Evolutionary conservation across 768 basidiomycete genomes (phyloP), one percentile per base, ranked within the genome.

Genomic region (Butyriboletus loyo): DNA sequence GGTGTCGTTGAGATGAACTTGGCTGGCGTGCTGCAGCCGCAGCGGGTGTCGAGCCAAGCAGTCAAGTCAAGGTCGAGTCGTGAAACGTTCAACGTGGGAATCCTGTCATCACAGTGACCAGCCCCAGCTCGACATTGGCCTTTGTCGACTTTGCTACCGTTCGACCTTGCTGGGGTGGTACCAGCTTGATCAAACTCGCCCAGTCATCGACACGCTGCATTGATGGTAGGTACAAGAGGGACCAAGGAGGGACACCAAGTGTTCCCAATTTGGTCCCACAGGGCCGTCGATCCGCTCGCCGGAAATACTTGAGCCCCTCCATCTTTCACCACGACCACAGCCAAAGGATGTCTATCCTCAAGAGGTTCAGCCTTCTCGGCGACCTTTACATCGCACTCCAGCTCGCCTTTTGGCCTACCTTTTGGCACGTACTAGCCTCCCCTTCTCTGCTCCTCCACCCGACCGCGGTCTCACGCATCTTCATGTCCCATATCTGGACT

Each of bases 401-500:
- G 56, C 7, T 58, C 57, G 62, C 78, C 60, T 50, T 72, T 70
- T n/a, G 53, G 72, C 28, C 84, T 76, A 84, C 84, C 0, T 28
- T 84, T 17, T 54, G 56, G 7, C 72, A 71, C 2, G 50, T 85
- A 24, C 59, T 72, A 22, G 45, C 46, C 10, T 54, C 60, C 0
- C 86, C 85, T 0, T 61, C 61, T 0, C 60, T 86, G 5, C 59
- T 85, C 22, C 53, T 84, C 10, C 64, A 62, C 1, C 83, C 83
- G 0, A 34, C 42, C 2, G 65, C 65, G 4, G 43, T 87, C 31
- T 83, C 83, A 3, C 73, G 71, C 27, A 58, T 80, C 25, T 84
- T 86, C 65, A 84, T 87, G 77, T 66, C 75, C 5, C 63, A 79
- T 35, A 72, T 87, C 2, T 89, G 86, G 86, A 55, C 59, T 1